These are phyloP conservation scores for Kitagawia praeruptora DNA, from an alignment of 129 eudicot species.

Conservation along the genomic window DNA sequence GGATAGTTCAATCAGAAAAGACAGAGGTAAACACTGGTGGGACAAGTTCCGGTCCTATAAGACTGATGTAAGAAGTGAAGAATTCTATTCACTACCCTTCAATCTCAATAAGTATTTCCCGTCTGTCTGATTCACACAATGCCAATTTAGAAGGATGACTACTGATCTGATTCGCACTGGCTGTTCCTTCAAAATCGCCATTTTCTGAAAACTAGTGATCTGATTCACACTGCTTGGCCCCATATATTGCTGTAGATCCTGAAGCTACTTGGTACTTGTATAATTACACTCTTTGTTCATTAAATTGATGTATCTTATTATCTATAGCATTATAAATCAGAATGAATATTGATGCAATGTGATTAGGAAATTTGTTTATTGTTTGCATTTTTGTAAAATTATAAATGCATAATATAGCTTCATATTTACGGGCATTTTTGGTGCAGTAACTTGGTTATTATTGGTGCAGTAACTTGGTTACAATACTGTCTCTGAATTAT, in stretches of 20 bases:
- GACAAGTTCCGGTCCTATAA: slow-evolving; percentile 41
- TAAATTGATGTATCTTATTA: slow-evolving; percentile 5
- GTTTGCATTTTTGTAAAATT: slow-evolving; percentile 11
- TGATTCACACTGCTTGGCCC: neutral
- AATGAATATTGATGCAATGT: neutral
- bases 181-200: neutral
- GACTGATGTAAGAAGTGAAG: slow-evolving; percentile 48
- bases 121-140: slow-evolving; percentile 15
- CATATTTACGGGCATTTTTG: neutral
- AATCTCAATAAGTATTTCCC: slow-evolving; percentile 65
- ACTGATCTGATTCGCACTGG: neutral
- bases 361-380: slow-evolving; percentile 1
- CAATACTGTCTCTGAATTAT: neutral
- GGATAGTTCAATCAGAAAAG: slow-evolving; percentile 44
- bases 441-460: neutral
- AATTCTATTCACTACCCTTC: slow-evolving; percentile 53
- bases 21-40: slow-evolving; percentile 64
- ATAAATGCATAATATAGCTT: neutral
- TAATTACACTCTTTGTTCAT: neutral
- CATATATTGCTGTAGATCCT: neutral
- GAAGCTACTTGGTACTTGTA: neutral
- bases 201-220: neutral
- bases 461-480: neutral
- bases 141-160: neutral
- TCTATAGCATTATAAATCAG: neutral